Conservation (phyloP, 495 filamentous ascomycete species). For the Neurospora pannonica region DNA sequence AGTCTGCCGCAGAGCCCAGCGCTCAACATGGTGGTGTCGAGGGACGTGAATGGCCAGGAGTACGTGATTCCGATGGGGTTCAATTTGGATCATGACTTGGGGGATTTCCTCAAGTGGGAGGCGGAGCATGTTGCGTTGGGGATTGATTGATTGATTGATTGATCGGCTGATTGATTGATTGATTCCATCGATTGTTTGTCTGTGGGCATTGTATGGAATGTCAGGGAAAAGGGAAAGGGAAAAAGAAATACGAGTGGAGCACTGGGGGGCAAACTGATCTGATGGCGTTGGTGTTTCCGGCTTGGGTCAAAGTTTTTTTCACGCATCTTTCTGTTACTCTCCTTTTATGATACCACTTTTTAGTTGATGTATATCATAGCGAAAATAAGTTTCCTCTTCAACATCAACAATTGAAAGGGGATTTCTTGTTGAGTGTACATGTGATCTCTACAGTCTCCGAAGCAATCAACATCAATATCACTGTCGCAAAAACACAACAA, state of each 20-base stretch:
- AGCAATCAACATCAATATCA: neutral
- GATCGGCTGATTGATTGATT: neutral
- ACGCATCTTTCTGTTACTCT: neutral
- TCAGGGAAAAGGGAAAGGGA: neutral
- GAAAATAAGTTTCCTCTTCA: neutral
- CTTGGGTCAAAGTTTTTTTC: neutral
- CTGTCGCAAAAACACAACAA: neutral
- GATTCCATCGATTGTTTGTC: neutral
- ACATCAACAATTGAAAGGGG: neutral
- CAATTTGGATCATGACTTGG: slow-evolving; percentile 44
- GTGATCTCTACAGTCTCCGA: too few species aligned
- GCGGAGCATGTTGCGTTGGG: slow-evolving; percentile 23
- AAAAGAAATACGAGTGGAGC: neutral
- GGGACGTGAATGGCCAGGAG: slow-evolving; percentile 30
- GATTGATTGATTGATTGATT: neutral
- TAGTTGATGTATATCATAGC: neutral
- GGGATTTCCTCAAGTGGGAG: slow-evolving; percentile 43
- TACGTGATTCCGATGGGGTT: slow-evolving; percentile 44
- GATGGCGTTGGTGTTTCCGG: neutral
- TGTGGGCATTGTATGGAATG: neutral
- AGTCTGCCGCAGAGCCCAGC: slow-evolving; percentile 44
- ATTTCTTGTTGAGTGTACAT: neutral
- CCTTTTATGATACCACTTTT: neutral
- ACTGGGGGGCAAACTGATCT: neutral
- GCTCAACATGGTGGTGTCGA: slow-evolving; percentile 34